Evolutionary conservation across 116 monocot genomes (phyloP).

Genomic region (Posidonia oceanica): DNA sequence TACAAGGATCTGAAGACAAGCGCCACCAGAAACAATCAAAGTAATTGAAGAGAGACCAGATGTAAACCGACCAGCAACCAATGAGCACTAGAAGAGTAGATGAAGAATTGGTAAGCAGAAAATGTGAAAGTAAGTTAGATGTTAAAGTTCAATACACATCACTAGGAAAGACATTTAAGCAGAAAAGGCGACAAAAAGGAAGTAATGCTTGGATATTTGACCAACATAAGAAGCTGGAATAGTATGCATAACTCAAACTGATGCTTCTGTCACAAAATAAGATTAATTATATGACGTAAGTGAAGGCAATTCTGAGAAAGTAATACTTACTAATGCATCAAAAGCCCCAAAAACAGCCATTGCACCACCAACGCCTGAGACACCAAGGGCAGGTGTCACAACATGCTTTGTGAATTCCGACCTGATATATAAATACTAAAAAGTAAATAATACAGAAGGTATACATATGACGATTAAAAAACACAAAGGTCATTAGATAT

Average conservation of each 20-base stretch:
- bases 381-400: constrained; percentile 70
- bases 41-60: constrained; percentile 64
- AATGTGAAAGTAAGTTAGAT: too few species aligned
- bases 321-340: constrained; percentile 64
- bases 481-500: neutral
- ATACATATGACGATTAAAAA: neutral
- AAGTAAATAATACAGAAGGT: neutral
- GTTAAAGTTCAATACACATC: too few species aligned
- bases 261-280: neutral
- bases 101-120: neutral
- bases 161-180: neutral
- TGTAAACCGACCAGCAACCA: constrained; percentile 78
- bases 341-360: constrained; percentile 82
- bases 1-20: constrained; percentile 58
- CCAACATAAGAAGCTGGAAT: neutral
- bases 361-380: constrained; percentile 86
- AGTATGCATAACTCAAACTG: neutral
- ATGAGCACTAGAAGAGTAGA: constrained; percentile 40
- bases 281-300: neutral
- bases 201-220: neutral
- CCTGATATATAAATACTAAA: constrained; percentile 25
- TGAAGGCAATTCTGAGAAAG: neutral
- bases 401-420: constrained; percentile 84
- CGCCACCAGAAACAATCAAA: constrained; percentile 54
- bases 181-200: neutral